phyloP scores from a whole-genome alignment of 345 rosid species.

The Nasturtium officinale region DNA sequence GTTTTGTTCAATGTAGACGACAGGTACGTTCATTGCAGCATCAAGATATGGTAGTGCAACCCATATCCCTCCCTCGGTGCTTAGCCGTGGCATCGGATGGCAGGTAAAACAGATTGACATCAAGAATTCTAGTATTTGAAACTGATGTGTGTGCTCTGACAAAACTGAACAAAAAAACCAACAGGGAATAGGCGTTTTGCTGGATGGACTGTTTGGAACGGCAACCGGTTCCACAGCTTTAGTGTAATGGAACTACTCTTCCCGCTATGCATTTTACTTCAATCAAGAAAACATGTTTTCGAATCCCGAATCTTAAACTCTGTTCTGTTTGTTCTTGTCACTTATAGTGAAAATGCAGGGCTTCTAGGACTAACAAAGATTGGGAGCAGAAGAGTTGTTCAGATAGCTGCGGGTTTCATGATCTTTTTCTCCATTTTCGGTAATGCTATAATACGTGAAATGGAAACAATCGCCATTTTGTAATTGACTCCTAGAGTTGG shows the following conservation, averaged over 20 bases:
- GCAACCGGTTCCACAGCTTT: slow-evolving; percentile 73
- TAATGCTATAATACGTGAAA: slow-evolving; percentile 28
- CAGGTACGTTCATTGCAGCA: slow-evolving; percentile 71
- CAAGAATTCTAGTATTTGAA: slow-evolving; percentile 6
- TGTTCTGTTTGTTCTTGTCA: slow-evolving; percentile 14
- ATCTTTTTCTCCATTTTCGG: slow-evolving; percentile 88
- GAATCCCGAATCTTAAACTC: not conserved
- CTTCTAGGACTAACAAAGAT: slow-evolving; percentile 82
- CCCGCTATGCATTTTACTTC: not conserved
- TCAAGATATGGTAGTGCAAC: slow-evolving; percentile 87
- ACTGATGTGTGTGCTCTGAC: slow-evolving; percentile 11
- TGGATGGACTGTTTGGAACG: slow-evolving; percentile 68
- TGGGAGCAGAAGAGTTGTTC: slow-evolving; percentile 82
- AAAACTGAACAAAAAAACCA: not conserved
- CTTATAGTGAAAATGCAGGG: slow-evolving; percentile 81
- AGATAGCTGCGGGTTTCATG: slow-evolving; percentile 84
- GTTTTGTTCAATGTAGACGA: slow-evolving; percentile 56
- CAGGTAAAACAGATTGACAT: slow-evolving; percentile 48
- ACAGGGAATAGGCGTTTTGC: slow-evolving; percentile 73
- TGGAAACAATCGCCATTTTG: not conserved
- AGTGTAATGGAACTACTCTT: slow-evolving; percentile 51
- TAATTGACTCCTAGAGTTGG: not conserved
- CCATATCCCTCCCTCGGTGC: slow-evolving; percentile 72
- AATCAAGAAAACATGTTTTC: not conserved
- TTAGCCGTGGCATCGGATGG: slow-evolving; percentile 88